These are phyloP conservation scores for Cicer cuneatum DNA, from an alignment of 306 rosid species.

Conservation along the genomic window DNA sequence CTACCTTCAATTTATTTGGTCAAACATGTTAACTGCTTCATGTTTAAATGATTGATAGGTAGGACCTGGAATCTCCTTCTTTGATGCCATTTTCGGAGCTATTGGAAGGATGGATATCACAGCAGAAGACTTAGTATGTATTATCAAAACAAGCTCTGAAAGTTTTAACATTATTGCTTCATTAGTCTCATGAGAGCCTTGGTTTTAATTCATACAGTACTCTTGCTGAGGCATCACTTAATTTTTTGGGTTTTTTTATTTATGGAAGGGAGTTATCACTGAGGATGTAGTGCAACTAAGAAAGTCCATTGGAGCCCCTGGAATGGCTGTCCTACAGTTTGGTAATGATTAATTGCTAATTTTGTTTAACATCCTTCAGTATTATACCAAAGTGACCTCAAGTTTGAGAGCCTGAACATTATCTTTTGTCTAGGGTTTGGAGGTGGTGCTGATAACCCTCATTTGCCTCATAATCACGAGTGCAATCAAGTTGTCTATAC, in stretches of 20 bases:
- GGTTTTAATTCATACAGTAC: conserved; percentile 23
- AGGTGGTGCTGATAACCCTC: conserved; percentile 78
- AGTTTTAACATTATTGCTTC: conserved; percentile 8
- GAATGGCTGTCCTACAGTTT: conserved; percentile 98
- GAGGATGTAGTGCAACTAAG: conserved; percentile 91
- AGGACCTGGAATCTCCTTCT: conserved; percentile 88
- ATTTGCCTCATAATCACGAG: conserved; percentile 96
- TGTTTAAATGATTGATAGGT: conserved; percentile 69
- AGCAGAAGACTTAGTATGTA: conserved; percentile 96
- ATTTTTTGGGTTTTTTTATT: conserved; percentile 31
- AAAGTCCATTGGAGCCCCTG: conserved; percentile 91
- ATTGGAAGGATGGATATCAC: conserved; percentile 78
- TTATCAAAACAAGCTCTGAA: conserved; percentile 22
- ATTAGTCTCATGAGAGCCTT: not conserved
- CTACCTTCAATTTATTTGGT: conserved; percentile 33
- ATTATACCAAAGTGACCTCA: conserved; percentile 24
- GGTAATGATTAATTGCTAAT: conserved; percentile 56
- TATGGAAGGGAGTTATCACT: conserved; percentile 89
- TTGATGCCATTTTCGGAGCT: conserved; percentile 73
- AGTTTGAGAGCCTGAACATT: conserved; percentile 20
- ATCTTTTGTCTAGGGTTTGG: conserved; percentile 70
- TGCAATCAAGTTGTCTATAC: conserved; percentile 89
- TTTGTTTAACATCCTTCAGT: conserved; percentile 31
- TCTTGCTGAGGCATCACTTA: not conserved
- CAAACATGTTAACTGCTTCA: conserved; percentile 43